Evolutionary conservation across 2,329 filamentous ascomycete genomes (phyloP).

Genomic region (Diaporthe citrichinensis): DNA sequence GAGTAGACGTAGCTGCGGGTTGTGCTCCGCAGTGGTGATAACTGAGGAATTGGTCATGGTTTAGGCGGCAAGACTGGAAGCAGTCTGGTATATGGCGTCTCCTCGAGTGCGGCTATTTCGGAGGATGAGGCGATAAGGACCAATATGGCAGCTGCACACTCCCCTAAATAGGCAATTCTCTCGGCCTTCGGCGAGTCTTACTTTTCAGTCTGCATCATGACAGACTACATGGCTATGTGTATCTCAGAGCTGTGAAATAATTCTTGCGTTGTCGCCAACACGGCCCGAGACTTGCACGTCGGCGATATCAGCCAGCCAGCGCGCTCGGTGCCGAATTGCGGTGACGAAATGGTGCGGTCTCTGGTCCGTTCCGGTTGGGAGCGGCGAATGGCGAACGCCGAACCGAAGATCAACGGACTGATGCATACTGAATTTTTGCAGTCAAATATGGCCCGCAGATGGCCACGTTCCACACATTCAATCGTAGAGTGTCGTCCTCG

Average conservation of each 20-base stretch:
- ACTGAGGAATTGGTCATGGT: neutral
- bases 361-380: too few relatives aligned
- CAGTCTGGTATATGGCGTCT: neutral
- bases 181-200: neutral
- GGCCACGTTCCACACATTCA: neutral
- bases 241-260: neutral
- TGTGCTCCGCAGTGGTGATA: neutral
- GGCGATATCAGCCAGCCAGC: neutral
- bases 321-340: neutral
- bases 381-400: too few relatives aligned
- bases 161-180: neutral
- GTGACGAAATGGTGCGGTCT: neutral
- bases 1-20: constrained; percentile 3
- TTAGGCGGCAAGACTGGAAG: neutral
- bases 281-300: neutral
- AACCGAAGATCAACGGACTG: constrained; percentile 1
- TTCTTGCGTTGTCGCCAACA: neutral
- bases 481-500: neutral
- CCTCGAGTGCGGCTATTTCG: too few relatives aligned
- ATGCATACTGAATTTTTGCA: neutral
- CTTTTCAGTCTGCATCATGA: neutral
- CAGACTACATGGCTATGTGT: neutral
- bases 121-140: neutral
- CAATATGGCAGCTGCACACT: neutral
- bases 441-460: neutral